phyloP scores from a whole-genome alignment of 345 rosid species.

The Citrus glauca region DNA sequence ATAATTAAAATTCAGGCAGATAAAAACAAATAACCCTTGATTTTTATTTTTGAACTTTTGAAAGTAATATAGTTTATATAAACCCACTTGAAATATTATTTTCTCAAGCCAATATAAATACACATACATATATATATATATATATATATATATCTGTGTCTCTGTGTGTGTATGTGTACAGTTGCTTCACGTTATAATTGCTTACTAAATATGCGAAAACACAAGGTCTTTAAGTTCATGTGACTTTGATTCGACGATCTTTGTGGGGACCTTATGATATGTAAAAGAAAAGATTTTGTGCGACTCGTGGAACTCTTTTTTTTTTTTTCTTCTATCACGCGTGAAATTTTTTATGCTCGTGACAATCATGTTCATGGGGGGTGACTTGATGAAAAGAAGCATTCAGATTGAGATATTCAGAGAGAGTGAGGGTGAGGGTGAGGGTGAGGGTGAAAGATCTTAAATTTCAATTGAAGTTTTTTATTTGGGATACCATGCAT shows the following conservation, averaged over 20 bases:
- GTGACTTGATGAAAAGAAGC: not conserved
- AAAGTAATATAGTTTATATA: no score
- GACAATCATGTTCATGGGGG: not conserved
- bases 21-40: no score
- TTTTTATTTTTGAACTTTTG: no score
- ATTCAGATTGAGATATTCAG: not conserved
- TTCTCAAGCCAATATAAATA: no score
- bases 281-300: not conserved
- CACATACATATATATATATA: no score
- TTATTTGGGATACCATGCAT: not conserved
- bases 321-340: not conserved
- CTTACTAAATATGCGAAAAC: not conserved
- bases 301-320: not conserved
- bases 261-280: not conserved
- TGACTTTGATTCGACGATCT: not conserved
- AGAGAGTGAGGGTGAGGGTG: not conserved
- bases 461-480: not conserved
- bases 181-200: no score
- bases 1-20: no score
- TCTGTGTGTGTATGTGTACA: no score
- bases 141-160: rapidly evolving
- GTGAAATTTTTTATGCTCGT: not conserved
- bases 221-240: not conserved
- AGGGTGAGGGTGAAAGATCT: not conserved
- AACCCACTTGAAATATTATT: no score